Conservation (phyloP, 2,329 filamentous ascomycete species). For the Penicillium sp. region DNA sequence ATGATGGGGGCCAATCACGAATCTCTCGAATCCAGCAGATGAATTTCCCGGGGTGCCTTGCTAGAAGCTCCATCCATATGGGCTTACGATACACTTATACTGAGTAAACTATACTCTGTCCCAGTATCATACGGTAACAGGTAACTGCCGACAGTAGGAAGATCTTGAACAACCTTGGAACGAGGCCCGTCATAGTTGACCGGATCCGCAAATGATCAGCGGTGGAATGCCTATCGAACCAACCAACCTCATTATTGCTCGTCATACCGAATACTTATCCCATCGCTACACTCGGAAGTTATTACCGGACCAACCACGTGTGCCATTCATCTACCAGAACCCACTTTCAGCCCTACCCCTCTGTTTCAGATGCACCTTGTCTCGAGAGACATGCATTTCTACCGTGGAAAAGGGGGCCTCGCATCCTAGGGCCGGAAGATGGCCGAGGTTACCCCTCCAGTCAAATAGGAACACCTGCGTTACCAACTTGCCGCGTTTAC, state of each 20-base stretch:
- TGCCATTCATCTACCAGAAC: not conserved
- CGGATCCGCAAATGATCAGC: conserved; percentile 4
- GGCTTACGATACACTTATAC: too few relatives aligned
- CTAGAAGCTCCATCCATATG: too few relatives aligned
- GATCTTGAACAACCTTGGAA: not conserved
- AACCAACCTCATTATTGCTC: not conserved
- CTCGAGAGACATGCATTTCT: not conserved
- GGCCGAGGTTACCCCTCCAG: not conserved
- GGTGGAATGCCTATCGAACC: not conserved
- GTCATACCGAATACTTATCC: not conserved
- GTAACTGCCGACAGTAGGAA: too few relatives aligned
- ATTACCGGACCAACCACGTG: not conserved
- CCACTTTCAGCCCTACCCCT: not conserved
- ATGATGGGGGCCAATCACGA: conserved; percentile 6
- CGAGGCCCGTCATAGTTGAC: not conserved
- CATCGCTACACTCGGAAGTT: not conserved
- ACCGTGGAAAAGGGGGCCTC: too few relatives aligned
- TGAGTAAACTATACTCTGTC: too few relatives aligned
- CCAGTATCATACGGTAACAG: too few relatives aligned
- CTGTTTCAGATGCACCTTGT: not conserved
- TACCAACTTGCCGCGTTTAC: not conserved
- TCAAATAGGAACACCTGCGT: not conserved
- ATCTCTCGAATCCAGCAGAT: not conserved
- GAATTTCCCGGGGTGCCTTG: not conserved
- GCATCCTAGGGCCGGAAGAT: not conserved